phyloP scores from a whole-genome alignment of 1,284 basidiomycete species.

The Apiotrichum montevideense region DNA sequence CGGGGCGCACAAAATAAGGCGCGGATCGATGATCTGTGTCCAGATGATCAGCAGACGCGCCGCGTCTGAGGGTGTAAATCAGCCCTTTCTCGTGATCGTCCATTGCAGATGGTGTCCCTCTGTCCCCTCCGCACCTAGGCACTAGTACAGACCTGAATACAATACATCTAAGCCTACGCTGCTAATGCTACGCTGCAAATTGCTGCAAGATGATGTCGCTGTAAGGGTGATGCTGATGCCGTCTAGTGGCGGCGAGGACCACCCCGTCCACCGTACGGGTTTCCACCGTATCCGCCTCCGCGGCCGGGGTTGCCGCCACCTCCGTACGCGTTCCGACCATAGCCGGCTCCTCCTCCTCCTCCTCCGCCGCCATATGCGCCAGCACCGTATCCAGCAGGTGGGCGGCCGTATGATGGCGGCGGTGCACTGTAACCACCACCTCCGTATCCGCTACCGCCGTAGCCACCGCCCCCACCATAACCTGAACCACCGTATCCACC shows the following conservation, averaged over 20 bases:
- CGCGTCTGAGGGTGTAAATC: too few relatives aligned
- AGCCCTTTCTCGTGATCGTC: too few relatives aligned
- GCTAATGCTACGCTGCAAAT: background rate
- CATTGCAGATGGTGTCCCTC: too few relatives aligned
- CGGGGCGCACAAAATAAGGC: too few relatives aligned
- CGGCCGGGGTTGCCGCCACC: background rate
- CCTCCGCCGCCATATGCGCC: background rate
- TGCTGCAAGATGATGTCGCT: background rate
- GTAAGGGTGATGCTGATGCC: too few relatives aligned
- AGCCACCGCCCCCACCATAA: background rate
- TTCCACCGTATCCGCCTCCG: background rate
- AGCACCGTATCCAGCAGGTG: background rate
- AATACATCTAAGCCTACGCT: too few relatives aligned
- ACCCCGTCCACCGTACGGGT: background rate
- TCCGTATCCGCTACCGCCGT: background rate
- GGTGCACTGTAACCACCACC: constrained; percentile 1
- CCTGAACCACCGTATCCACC: background rate
- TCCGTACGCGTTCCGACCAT: background rate
- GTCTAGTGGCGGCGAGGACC: background rate
- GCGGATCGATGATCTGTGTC: too few relatives aligned
- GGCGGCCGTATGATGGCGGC: background rate
- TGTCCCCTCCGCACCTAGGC: too few relatives aligned
- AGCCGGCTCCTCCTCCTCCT: background rate
- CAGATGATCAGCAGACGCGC: too few relatives aligned
- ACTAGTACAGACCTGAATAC: too few relatives aligned